phyloP scores from a whole-genome alignment of 2,329 filamentous ascomycete species.

The Fusarium torulosum region DNA sequence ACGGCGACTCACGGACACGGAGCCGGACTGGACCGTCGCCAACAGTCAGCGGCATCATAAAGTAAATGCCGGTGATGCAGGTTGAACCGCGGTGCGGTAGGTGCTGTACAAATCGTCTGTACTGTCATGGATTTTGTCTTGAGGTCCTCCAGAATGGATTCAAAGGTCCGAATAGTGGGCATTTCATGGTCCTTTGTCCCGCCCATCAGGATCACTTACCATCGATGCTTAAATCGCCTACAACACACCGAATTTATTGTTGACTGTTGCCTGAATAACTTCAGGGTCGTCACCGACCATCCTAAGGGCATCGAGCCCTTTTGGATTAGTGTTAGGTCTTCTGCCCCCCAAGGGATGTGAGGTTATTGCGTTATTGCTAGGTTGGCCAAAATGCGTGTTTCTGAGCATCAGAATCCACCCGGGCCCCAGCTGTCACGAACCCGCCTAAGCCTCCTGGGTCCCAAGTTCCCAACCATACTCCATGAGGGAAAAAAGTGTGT shows the following conservation, averaged over 20 bases:
- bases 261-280: constrained; percentile 14
- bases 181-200: not conserved
- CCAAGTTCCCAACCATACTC: constrained; percentile 22
- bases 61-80: constrained; percentile 34
- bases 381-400: constrained; percentile 29
- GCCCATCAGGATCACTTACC: not conserved
- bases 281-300: constrained; percentile 30
- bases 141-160: constrained; percentile 20
- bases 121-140: constrained; percentile 2
- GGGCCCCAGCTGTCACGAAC: constrained; percentile 43
- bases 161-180: constrained; percentile 30
- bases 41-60: constrained; percentile 17
- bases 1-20: constrained; percentile 34
- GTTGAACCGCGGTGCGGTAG: constrained; percentile 15
- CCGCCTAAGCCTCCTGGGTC: constrained; percentile 35
- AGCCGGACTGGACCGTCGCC: constrained; percentile 30
- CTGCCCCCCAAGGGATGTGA: constrained; percentile 22
- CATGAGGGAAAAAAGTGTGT: constrained; percentile 25
- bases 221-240: not conserved
- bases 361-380: constrained; percentile 15
- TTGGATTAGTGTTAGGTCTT: constrained; percentile 42
- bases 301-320: constrained; percentile 19
- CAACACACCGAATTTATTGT: not conserved
- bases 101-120: constrained; percentile 32
- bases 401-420: constrained; percentile 33